Conservation (phyloP, 2,329 filamentous ascomycete species). For the Fusarium dimerum region DNA sequence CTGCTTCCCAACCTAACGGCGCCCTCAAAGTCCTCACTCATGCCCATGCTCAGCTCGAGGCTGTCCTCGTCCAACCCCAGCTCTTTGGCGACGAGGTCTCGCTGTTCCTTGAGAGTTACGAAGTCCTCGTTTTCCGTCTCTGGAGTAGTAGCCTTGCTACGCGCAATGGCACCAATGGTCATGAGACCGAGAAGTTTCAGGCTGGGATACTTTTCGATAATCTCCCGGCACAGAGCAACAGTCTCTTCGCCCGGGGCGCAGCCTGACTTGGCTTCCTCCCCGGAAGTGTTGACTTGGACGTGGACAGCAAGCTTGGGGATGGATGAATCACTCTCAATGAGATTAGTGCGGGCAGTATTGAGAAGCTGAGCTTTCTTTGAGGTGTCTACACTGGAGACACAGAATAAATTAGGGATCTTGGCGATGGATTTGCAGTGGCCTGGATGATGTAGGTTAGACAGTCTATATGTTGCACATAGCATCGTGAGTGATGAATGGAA, state of each 20-base stretch:
- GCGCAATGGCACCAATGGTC: constrained; percentile 95
- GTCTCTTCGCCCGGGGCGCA: constrained; percentile 66
- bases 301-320: constrained; percentile 66
- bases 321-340: constrained; percentile 44
- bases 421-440: constrained; percentile 90
- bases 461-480: not conserved
- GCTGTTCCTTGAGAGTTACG: constrained; percentile 63
- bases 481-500: not conserved
- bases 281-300: constrained; percentile 94
- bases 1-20: constrained; percentile 81
- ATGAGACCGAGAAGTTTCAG: constrained; percentile 81
- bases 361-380: constrained; percentile 84
- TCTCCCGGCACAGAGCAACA: constrained; percentile 66
- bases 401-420: constrained; percentile 85
- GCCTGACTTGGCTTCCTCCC: constrained; percentile 83
- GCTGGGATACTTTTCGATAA: constrained; percentile 70
- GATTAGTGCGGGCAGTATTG: constrained; percentile 70
- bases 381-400: constrained; percentile 87
- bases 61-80: constrained; percentile 45
- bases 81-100: constrained; percentile 67
- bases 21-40: constrained; percentile 95
- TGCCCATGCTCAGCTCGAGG: constrained; percentile 96
- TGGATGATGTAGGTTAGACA: constrained; percentile 28
- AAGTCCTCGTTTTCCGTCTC: constrained; percentile 95
- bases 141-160: constrained; percentile 70